These are phyloP conservation scores for Closterium sp. DNA, from an alignment of 139 green algal genomes.

Conservation along the genomic window DNA sequence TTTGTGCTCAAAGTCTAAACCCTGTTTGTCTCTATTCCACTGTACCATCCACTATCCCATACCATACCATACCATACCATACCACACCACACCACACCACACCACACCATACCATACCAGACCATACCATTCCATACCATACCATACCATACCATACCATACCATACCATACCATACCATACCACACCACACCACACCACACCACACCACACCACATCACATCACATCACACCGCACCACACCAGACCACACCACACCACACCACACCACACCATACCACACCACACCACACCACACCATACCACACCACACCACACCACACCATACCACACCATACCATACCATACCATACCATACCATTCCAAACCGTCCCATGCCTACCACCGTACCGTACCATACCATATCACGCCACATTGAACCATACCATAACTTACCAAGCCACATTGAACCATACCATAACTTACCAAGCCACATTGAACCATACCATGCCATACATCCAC, in stretches of 20 bases:
- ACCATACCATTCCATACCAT: neutral
- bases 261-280: too few species aligned
- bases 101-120: neutral
- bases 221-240: too few species aligned
- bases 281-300: too few species aligned
- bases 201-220: neutral
- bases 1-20: neutral
- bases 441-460: neutral
- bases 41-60: neutral
- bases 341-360: too few species aligned
- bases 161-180: conserved; percentile 23
- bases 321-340: too few species aligned
- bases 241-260: too few species aligned
- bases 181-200: neutral
- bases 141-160: conserved; percentile 50
- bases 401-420: conserved; percentile 42
- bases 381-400: conserved; percentile 63
- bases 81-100: conserved; percentile 46
- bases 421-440: conserved; percentile 56
- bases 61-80: too few species aligned
- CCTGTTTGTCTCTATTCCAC: neutral
- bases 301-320: too few species aligned
- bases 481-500: neutral
- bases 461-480: neutral
- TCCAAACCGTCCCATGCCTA: too few species aligned